These are phyloP conservation scores for Nemophila menziesii DNA, from an alignment of 257 asterid species.

Conservation along the genomic window DNA sequence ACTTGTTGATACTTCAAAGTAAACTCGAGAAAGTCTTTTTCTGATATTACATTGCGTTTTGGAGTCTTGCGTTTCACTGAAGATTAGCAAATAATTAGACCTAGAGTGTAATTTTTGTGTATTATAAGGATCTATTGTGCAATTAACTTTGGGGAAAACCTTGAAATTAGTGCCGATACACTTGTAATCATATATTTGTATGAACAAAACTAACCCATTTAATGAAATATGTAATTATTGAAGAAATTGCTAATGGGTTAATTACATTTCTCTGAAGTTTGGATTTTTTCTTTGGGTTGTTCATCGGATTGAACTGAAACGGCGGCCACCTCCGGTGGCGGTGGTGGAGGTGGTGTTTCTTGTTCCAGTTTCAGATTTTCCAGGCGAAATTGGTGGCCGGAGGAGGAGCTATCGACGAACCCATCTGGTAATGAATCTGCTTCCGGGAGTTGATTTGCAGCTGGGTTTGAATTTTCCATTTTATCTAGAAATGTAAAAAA, in stretches of 20 bases:
- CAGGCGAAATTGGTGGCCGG: conserved; percentile 20
- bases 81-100: conserved; percentile 34
- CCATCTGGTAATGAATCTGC: conserved; percentile 91
- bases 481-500: not conserved
- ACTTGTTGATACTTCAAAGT: conserved; percentile 84
- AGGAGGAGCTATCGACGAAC: conserved; percentile 58
- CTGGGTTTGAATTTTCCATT: conserved; percentile 49
- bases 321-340: not conserved
- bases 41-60: conserved; percentile 61
- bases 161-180: not conserved
- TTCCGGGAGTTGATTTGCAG: conserved; percentile 72
- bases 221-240: too few species aligned
- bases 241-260: not conserved
- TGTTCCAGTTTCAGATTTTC: conserved; percentile 15
- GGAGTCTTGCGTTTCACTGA: conserved; percentile 70
- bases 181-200: too few species aligned
- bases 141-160: conserved; percentile 2
- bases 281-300: not conserved
- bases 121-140: too few species aligned
- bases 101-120: too few species aligned
- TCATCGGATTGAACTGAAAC: not conserved
- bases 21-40: conserved; percentile 85
- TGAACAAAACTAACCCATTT: too few species aligned
- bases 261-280: not conserved
- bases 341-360: conserved; percentile 12